These are phyloP conservation scores for Exophiala aquamarina DNA, from an alignment of 2,329 filamentous ascomycete species.

Conservation along the genomic window DNA sequence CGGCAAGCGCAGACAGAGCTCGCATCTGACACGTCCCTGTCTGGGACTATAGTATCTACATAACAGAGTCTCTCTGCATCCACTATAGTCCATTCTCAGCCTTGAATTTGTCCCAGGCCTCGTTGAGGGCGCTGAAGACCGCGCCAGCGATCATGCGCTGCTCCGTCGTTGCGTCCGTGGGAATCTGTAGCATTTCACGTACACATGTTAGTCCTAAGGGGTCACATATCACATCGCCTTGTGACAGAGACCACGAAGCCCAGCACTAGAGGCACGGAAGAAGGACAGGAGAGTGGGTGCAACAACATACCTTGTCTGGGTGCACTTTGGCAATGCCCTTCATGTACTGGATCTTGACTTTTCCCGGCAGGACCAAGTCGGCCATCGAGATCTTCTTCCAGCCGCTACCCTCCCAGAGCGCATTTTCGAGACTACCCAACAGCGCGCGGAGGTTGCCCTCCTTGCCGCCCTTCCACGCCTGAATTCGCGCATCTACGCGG, in stretches of 20 bases:
- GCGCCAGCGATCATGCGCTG: constrained; percentile 66
- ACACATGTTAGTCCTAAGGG: neutral
- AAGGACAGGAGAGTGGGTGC: neutral
- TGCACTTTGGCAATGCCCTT: constrained; percentile 98
- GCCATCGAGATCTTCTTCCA: constrained; percentile 98
- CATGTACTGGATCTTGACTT: constrained; percentile 98
- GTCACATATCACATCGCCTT: neutral
- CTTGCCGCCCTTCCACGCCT: constrained; percentile 85
- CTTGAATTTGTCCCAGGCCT: constrained; percentile 70
- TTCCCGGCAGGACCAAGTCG: constrained; percentile 86
- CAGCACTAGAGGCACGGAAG: neutral
- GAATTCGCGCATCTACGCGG: constrained; percentile 75
- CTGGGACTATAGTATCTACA: no score
- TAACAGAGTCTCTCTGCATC: no score
- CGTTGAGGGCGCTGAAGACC: constrained; percentile 65
- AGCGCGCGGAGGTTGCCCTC: constrained; percentile 88
- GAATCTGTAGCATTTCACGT: constrained; percentile 51
- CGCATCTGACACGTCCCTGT: no score
- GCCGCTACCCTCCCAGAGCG: constrained; percentile 86
- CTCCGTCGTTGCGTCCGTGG: constrained; percentile 64
- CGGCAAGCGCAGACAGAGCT: no score
- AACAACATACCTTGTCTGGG: constrained; percentile 91
- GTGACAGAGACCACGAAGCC: no score
- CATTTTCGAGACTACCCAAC: constrained; percentile 79
- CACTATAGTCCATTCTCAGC: constrained; percentile 57